Evolutionary conservation across 2,329 filamentous ascomycete genomes (phyloP).

Genomic region (Periconia macrospinosa): DNA sequence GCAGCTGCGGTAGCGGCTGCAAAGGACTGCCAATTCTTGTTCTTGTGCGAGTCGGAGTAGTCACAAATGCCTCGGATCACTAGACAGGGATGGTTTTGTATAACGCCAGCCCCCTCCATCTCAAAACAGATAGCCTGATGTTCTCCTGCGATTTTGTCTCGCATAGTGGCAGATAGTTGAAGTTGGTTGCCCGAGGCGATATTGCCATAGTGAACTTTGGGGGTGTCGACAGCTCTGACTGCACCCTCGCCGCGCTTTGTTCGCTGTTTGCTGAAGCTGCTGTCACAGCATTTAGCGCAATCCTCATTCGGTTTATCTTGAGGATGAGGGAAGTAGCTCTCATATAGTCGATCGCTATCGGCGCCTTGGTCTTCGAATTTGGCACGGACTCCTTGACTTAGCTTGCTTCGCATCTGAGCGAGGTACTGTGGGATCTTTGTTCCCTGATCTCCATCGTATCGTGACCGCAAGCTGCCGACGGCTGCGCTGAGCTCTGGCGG

Average conservation of each 20-base stretch:
- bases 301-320: slow-evolving; percentile 10
- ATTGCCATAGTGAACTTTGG: slow-evolving; percentile 18
- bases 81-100: slow-evolving; percentile 16
- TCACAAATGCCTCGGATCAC: slow-evolving; percentile 24
- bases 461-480: slow-evolving; percentile 7
- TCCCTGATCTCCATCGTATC: slow-evolving; percentile 7
- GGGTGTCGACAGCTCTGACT: slow-evolving; percentile 8
- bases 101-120: slow-evolving; percentile 21
- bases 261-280: slow-evolving; percentile 1
- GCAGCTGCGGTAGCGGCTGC: slow-evolving; percentile 10
- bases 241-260: slow-evolving; percentile 10
- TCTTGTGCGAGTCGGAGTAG: slow-evolving; percentile 24
- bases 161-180: slow-evolving; percentile 13
- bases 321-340: not conserved
- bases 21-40: slow-evolving; percentile 12
- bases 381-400: not conserved
- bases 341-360: not conserved
- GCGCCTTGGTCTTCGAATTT: not conserved
- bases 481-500: slow-evolving; percentile 6
- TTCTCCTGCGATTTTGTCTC: slow-evolving; percentile 14
- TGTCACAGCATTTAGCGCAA: slow-evolving; percentile 14
- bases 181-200: slow-evolving; percentile 23
- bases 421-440: slow-evolving; percentile 11
- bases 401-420: slow-evolving; percentile 11
- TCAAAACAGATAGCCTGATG: slow-evolving; percentile 21